Evolutionary conservation across 2,329 filamentous ascomycete species (phyloP), one percentile per base, ranked within the genome.

Genomic region (Xylariaceae sp.): DNA sequence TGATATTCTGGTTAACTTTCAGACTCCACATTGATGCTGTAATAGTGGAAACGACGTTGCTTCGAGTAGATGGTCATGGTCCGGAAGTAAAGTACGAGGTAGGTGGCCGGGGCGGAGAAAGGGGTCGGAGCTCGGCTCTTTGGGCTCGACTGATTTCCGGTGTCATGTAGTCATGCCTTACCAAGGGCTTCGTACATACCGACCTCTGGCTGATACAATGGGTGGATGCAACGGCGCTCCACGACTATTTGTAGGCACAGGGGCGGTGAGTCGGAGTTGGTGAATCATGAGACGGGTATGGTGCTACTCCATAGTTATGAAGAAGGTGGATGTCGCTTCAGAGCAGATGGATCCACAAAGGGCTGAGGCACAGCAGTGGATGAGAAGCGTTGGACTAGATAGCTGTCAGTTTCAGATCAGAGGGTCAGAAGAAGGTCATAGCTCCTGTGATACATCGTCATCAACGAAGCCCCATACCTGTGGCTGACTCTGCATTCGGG

Each of bases 311-410:
- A 17, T n/a, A 17, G 17, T 57, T 10, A 63, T 37, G 56, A 37
- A 8, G 17, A 17, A 53, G 35, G 51, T 18, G 52, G 55, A 52
- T 51, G 68, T 54, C 62, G 70, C 60, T 70, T 66, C 55, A 72
- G 60, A 50, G 68, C 61, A 2, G 64, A 55, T 13, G 71, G 71
- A 57, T 73, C 68, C 55, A 73, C 68, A 60, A 73, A 73, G 3
- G 71, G 71, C 54, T 72, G 71, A 51, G 69, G 59, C 42, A 71
- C 69, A 8, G 68, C 68, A 4, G 52, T 65, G 17, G 70, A 69
- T 2, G 62, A 67, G 53, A 73, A 30, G 53, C 23, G 64, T 50
- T 62, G 62, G 34, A 51, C 70, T 72, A 53, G 51, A 35, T 15
- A 44, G 30, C 3, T 2, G 13, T 23, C 15, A 45, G n/a, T 30